Base-by-base conservation (phyloP, 148 eudicot species). In the Polygonum maritimum region DNA sequence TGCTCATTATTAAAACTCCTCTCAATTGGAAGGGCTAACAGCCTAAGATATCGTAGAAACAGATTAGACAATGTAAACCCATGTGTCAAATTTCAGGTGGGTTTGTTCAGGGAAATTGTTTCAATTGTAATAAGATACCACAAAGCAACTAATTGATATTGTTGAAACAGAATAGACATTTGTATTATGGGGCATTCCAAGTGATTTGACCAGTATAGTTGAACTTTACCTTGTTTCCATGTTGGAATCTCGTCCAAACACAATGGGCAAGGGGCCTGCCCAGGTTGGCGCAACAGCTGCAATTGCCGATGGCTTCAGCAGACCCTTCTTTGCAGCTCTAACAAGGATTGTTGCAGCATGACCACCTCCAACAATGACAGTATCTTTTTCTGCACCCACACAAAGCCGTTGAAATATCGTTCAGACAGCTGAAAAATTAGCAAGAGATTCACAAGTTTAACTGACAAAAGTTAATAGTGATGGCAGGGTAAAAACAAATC, bases 191-290 rank as follows among this genome's bases (percentile, higher is more conserved):
- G 26, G 2, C 2, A 62, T 26, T 26, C 31, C 2, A 26, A 62
- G 15, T 1, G 13, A 12, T 26, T 62, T 10, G 14, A 31, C 57
- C 7, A 16, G 4, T 51, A 51, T 4, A 51, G 11, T 21, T 57
- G 11, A 57, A 1, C 49, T 49, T 19, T 87, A 94, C 98, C 98
- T 92, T 26, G 87, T 76, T 81, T 92, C 98, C 95, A 89, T 92
- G 65, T 65, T 87, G 36, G 97, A 89, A 82, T 90, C 97, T 62
- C 90, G 88, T 74, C 98, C 98, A 81, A 94, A 94, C 57, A 94
- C 97, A 44, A 94, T 94, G 47, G 98, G 97, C 76, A 94, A 92
- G 67, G 98, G 98, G 67, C 98, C 98, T 57, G 98, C 91, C 98
- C 98, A 94, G 71, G 98, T 94, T 33, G 98, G 98, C 72, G 98